Evolutionary conservation across 371 early-diverging fungal species (phyloP).

Genomic region (Mortierella sp.): DNA sequence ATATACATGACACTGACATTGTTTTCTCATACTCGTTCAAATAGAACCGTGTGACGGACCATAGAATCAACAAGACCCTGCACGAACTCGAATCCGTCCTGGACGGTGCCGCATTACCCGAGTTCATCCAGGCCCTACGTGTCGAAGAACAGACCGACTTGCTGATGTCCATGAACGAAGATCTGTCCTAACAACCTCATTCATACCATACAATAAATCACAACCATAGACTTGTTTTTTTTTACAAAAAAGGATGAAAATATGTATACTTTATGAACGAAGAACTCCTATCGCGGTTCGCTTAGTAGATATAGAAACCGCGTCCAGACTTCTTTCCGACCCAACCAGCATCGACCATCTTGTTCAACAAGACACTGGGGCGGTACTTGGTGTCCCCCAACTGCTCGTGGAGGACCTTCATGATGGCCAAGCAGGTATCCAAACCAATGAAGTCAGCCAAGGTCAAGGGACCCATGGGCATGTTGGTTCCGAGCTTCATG

Average conservation of each 20-base stretch:
- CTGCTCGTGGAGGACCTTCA: constrained; percentile 93
- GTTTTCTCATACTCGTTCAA: neutral
- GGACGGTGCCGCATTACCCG: constrained; percentile 62
- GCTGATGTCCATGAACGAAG: constrained; percentile 55
- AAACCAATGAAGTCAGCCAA: constrained; percentile 98
- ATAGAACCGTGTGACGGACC: constrained; percentile 86
- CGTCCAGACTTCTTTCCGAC: constrained; percentile 93
- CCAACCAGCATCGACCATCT: constrained; percentile 98
- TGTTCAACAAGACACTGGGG: constrained; percentile 91
- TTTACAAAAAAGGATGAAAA: neutral
- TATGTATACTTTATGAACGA: neutral
- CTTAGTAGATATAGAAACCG: constrained; percentile 83
- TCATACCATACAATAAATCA: neutral
- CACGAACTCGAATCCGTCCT: constrained; percentile 80
- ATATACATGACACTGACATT: neutral
- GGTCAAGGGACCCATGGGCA: constrained; percentile 98
- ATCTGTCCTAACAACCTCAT: neutral
- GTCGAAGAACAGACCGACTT: constrained; percentile 52
- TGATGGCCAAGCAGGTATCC: constrained; percentile 97
- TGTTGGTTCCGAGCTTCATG: constrained; percentile 97
- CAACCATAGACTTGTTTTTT: neutral
- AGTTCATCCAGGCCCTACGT: constrained; percentile 47
- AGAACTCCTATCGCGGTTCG: neutral
- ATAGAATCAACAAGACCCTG: constrained; percentile 83
- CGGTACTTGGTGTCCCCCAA: constrained; percentile 98